Percentiles rank a stretch among this genome's conserved stretches.
These are phyloP conservation scores for Geotrichum bryndzae DNA, from an alignment of 1,139 yeast genomes.

Conservation along the genomic window DNA sequence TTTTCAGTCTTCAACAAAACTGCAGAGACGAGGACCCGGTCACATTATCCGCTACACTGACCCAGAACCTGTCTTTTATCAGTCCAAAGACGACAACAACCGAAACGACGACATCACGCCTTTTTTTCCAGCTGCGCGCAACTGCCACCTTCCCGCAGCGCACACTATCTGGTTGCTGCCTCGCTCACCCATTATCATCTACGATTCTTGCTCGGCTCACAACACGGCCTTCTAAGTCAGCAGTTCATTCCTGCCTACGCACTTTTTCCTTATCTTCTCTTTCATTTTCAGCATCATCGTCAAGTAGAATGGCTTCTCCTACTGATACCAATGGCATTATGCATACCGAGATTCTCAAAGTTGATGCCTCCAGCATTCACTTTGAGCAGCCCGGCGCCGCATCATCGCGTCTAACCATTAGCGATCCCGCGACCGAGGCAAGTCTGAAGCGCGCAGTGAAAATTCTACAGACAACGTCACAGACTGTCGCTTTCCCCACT, in stretches of 20 bases:
- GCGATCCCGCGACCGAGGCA: conserved; percentile 12
- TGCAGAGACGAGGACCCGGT: neutral
- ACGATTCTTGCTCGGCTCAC: neutral
- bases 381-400: conserved; percentile 34
- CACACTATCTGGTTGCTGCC: neutral
- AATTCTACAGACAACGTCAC: conserved; percentile 44
- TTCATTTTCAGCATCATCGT: neutral
- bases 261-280: neutral
- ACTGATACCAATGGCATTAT: neutral
- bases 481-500: conserved; percentile 88
- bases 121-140: neutral
- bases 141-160: neutral
- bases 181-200: neutral
- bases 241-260: neutral
- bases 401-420: neutral
- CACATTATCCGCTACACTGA: neutral
- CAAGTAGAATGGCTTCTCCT: neutral
- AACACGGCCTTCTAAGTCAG: neutral
- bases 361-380: conserved; percentile 41
- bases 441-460: conserved; percentile 55
- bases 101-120: neutral
- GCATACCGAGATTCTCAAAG: conserved; percentile 42
- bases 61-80: neutral
- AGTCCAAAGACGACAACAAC: neutral
- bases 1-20: neutral